Evolutionary conservation across 2,329 filamentous ascomycete species (phyloP), one percentile per base, ranked within the genome.

Genomic region (Dactylellina parvicollis): DNA sequence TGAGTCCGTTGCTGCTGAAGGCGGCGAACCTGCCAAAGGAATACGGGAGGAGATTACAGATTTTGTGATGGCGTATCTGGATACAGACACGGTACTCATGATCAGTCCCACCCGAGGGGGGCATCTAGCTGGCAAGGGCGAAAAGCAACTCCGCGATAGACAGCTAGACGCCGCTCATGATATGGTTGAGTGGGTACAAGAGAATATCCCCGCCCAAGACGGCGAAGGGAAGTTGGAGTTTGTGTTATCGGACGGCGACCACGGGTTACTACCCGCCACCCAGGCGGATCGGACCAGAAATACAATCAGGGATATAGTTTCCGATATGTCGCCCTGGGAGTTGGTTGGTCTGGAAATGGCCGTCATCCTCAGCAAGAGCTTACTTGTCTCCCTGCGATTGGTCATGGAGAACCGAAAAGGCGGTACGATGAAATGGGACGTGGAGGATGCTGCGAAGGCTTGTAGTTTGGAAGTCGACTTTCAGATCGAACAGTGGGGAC

Each of bases 401-500:
- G 79, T 99, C 30, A 87, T 88, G 2, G 93, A 96, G 81, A 98
- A 95, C 93, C 95, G 90, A 79, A 82, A 80, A 79, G n/a, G 75
- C 77, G 4, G 81, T 79, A 32, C 78, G 78, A 54, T 77, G 74
- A 4, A 77, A 64, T 97, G 96, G 79, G 90, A 91, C 0, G 88
- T 96, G 10, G 90, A 96, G 78, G 88, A 96, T 79, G 94, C 93
- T 0, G 89, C 91, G 0, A 84, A 86, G 78, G 89, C 90, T 12
- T 88, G 90, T 4, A 96, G 87, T 77, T 80, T 96, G 42, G 95
- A 99, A 83, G 92, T 96, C 14, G 85, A 87, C 75, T 97, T 92
- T 89, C 95, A 99, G 85, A 96, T 89, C 0, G 83, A 86, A 26
- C 89, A 90, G 81, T 98, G 95, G 94, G 95, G 95, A 7, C 93